Evolutionary conservation across 2,329 filamentous ascomycete genomes (phyloP).

Genomic region (Mollisia scopiformis): DNA sequence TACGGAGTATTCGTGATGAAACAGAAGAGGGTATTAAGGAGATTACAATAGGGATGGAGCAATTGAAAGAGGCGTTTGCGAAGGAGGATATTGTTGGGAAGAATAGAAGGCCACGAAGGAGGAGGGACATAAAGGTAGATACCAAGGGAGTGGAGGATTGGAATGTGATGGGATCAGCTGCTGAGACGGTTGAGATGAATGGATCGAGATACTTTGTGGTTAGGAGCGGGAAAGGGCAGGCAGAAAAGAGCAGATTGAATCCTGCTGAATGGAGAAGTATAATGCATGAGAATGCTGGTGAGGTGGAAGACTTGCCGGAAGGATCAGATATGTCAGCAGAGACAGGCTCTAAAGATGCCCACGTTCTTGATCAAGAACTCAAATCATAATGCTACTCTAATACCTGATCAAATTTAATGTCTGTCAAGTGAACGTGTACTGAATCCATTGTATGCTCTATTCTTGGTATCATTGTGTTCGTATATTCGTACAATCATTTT

Average conservation of each 20-base stretch:
- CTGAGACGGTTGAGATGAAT: constrained; percentile 32
- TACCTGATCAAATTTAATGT: no score
- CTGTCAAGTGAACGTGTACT: no score
- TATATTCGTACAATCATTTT: constrained; percentile 8
- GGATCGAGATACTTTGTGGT: constrained; percentile 41
- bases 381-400: background rate
- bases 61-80: constrained; percentile 51
- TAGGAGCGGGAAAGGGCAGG: constrained; percentile 32
- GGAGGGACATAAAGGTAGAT: constrained; percentile 18
- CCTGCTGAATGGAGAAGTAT: no score
- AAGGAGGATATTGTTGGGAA: constrained; percentile 63
- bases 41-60: constrained; percentile 59
- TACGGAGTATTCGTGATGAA: constrained; percentile 83
- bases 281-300: background rate
- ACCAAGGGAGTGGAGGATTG: constrained; percentile 31
- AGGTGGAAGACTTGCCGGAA: background rate
- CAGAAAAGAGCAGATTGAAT: no score
- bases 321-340: background rate
- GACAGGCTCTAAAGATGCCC: background rate
- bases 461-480: constrained; percentile 7
- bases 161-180: constrained; percentile 36
- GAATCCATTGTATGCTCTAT: background rate
- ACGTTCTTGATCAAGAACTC: background rate
- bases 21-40: constrained; percentile 57
- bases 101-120: constrained; percentile 34